Evolutionary conservation across 805 yeast genomes (phyloP).

Genomic region (Suhomyces vadensis): DNA sequence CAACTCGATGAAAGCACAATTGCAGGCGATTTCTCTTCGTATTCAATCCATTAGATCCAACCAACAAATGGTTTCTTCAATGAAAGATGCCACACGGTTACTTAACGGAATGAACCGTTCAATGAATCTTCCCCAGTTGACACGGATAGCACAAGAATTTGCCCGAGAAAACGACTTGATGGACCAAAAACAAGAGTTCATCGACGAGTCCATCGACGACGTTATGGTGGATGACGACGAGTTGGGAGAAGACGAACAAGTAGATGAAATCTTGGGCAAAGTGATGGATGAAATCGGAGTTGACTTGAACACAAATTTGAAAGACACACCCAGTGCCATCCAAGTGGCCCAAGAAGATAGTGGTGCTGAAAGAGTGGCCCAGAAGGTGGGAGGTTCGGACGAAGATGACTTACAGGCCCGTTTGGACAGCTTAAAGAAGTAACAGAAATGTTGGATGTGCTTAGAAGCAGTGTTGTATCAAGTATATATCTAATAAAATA

Average conservation of each 20-base stretch:
- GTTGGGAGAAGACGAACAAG: slow-evolving; percentile 82
- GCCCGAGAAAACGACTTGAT: slow-evolving; percentile 91
- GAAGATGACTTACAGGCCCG: slow-evolving; percentile 91
- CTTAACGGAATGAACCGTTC: slow-evolving; percentile 83
- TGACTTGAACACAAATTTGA: slow-evolving; percentile 58
- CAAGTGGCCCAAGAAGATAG: slow-evolving; percentile 39
- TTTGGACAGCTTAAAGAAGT: slow-evolving; percentile 72
- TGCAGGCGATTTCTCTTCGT: slow-evolving; percentile 90
- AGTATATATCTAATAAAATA: too few relatives aligned
- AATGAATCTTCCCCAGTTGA: slow-evolving; percentile 88
- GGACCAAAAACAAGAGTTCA: slow-evolving; percentile 99
- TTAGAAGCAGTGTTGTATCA: background rate
- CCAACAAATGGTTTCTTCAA: slow-evolving; percentile 92
- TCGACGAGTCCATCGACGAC: slow-evolving; percentile 97
- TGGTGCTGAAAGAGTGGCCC: slow-evolving; percentile 45
- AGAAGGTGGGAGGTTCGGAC: slow-evolving; percentile 52
- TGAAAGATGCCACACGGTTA: slow-evolving; percentile 89
- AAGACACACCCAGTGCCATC: slow-evolving; percentile 45
- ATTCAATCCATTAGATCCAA: slow-evolving; percentile 91
- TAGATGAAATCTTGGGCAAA: slow-evolving; percentile 85
- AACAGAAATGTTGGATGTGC: too few relatives aligned
- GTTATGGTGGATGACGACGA: slow-evolving; percentile 78
- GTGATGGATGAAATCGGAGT: slow-evolving; percentile 97
- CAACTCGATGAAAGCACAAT: slow-evolving; percentile 89
- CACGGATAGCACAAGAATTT: slow-evolving; percentile 91